Base-by-base conservation (phyloP, 352 stramenopile species). In the Aphanomyces astaci region DNA sequence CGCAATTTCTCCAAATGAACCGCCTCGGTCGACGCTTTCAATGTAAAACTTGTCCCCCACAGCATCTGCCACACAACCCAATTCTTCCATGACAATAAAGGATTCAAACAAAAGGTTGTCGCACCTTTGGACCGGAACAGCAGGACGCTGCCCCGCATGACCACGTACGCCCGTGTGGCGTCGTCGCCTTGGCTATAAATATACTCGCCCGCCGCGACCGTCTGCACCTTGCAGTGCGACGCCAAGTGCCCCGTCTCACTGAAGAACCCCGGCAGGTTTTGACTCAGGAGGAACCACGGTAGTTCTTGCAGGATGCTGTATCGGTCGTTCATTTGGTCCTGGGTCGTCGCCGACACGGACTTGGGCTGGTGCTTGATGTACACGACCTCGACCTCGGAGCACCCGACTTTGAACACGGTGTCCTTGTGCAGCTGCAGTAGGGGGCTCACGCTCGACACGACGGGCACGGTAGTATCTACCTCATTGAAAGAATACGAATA, bases 371-470 rank as follows among this genome's bases (percentile, higher is more conserved):
- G 15, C 31, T 66, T 66, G 11, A 66, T 27, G 0, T 25, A 48
- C 15, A 66, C 60, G 27, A 66, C 48, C 36, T 66, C 60, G 17
- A 66, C 19, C 60, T 66, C 60, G 15, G 60, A 66, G 43, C 27
- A 40, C 30, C 60, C 60, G 48, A 66, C 56, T 2, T 39, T 31
- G 22, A 66, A 22, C 15, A 66, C 60, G 2, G 15, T 56, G 39
- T 57, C 60, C 10, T 17, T 17, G 13, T 19, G 2, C 15, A 66
- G 25, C 19, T 53, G 10, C 24, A 40, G 11, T 28, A 15, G 9
- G 9, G 48, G 48, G 28, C 48, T 55, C 19, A 55, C 48, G 19
- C 17, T 55, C 2, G 48, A 55, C 19, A 55, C 48, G 9, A 55
- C 9, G 9, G 9, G 48, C 1, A 55, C 48, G 19, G 48, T 7